Evolutionary conservation across 306 rosid species (phyloP).

Genomic region (Rosa rugosa): DNA sequence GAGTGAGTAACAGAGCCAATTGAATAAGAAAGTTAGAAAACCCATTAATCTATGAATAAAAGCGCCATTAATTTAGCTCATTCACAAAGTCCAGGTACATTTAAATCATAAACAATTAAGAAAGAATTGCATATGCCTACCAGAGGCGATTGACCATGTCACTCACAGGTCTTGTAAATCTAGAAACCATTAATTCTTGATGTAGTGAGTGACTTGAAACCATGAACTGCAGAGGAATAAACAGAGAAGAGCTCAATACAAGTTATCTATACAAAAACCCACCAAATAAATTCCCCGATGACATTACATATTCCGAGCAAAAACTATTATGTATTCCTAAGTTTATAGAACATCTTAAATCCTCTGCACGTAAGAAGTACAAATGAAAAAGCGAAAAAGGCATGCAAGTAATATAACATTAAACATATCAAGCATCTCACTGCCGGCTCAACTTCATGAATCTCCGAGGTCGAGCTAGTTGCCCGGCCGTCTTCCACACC

Average conservation of each 20-base stretch:
- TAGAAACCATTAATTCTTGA: conserved; percentile 73
- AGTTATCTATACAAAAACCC: conserved; percentile 34
- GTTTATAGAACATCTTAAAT: background rate
- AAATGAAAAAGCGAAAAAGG: background rate
- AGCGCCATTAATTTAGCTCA: conserved; percentile 5
- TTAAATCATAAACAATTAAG: conserved; percentile 14
- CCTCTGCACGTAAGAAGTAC: background rate
- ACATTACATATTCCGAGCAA: background rate
- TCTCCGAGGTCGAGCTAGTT: conserved; percentile 58
- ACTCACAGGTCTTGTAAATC: conserved; percentile 76
- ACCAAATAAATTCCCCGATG: conserved; percentile 10
- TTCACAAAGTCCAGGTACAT: conserved; percentile 6
- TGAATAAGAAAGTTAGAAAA: too few relatives aligned
- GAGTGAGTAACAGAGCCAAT: too few relatives aligned
- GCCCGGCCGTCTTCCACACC: conserved; percentile 61
- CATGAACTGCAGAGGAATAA: conserved; percentile 61
- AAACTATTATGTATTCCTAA: background rate
- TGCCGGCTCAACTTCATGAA: conserved; percentile 77
- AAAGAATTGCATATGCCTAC: conserved; percentile 41
- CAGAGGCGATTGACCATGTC: conserved; percentile 94
- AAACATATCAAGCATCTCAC: conserved; percentile 47
- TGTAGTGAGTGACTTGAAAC: conserved; percentile 89
- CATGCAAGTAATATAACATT: conserved; percentile 1
- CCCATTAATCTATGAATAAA: too few relatives aligned
- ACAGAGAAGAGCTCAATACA: conserved; percentile 19